These are phyloP conservation scores for Gaertneriomyces semiglobifer DNA, from an alignment of 192 early-diverging fungal species.

Conservation along the genomic window DNA sequence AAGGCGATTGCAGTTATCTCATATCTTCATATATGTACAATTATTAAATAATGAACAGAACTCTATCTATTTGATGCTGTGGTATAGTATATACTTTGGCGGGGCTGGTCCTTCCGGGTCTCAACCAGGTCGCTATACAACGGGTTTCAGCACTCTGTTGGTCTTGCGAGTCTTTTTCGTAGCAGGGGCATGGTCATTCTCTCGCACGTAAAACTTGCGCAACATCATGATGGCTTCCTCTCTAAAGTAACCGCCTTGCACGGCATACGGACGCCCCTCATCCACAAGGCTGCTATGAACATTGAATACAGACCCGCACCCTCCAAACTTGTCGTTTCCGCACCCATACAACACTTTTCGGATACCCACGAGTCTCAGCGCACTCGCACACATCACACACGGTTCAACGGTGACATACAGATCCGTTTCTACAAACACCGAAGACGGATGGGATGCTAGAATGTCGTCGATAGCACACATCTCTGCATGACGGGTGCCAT, in stretches of 20 bases:
- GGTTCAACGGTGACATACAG: slow-evolving; percentile 98
- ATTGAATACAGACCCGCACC: slow-evolving; percentile 82
- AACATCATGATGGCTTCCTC: slow-evolving; percentile 86
- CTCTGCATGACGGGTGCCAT: slow-evolving; percentile 93
- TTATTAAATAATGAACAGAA: no score
- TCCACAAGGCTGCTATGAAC: slow-evolving; percentile 4
- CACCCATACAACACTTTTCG: slow-evolving; percentile 88
- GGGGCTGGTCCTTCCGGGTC: no score
- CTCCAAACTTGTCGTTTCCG: slow-evolving; percentile 94
- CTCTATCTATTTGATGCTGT: no score
- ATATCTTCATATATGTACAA: no score
- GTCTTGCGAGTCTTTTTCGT: no score
- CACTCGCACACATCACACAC: slow-evolving; percentile 96
- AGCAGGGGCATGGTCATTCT: slow-evolving; percentile 67
- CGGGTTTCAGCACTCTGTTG: no score
- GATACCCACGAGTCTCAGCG: slow-evolving; percentile 75
- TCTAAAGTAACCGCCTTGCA: slow-evolving; percentile 64
- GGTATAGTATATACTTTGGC: no score
- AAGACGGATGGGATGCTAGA: slow-evolving; percentile 29
- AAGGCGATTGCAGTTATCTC: no score
- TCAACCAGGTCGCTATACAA: no score
- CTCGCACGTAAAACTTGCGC: slow-evolving; percentile 87
- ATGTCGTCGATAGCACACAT: slow-evolving; percentile 88
- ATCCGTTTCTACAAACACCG: slow-evolving; percentile 51
- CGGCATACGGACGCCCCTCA: slow-evolving; percentile 49